Percentiles rank a stretch among this genome's conserved stretches.
These are phyloP conservation scores for Naematelia aurantialba DNA, from an alignment of 768 basidiomycete genomes.

Conservation along the genomic window DNA sequence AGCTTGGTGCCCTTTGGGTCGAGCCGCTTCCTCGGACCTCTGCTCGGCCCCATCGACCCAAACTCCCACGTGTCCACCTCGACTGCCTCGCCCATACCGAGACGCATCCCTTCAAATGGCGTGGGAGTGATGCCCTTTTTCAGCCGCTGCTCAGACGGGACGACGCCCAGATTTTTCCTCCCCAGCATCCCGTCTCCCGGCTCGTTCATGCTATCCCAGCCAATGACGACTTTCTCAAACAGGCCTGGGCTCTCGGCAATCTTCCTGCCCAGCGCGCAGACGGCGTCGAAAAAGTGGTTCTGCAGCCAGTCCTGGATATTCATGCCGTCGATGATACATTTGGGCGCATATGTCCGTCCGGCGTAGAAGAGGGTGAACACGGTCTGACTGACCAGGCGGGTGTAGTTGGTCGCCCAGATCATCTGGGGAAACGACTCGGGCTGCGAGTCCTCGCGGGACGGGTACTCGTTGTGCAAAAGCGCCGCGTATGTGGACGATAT, in stretches of 20 bases:
- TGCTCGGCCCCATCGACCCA: slow-evolving; percentile 69
- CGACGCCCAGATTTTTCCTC: slow-evolving; percentile 63
- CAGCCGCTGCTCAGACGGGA: slow-evolving; percentile 66
- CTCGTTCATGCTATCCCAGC: slow-evolving; percentile 96
- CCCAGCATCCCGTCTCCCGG: slow-evolving; percentile 78
- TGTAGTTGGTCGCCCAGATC: slow-evolving; percentile 97
- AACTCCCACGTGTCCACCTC: slow-evolving; percentile 77
- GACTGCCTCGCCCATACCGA: slow-evolving; percentile 82
- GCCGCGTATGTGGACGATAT: slow-evolving; percentile 82
- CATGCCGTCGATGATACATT: slow-evolving; percentile 78
- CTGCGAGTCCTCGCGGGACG: slow-evolving; percentile 59
- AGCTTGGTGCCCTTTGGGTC: slow-evolving; percentile 64
- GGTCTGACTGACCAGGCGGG: slow-evolving; percentile 80
- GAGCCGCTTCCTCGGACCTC: slow-evolving; percentile 68
- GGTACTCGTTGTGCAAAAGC: slow-evolving; percentile 85
- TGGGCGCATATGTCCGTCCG: slow-evolving; percentile 81
- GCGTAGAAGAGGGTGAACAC: slow-evolving; percentile 94
- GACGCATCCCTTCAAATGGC: slow-evolving; percentile 71
- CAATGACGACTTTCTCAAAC: slow-evolving; percentile 80
- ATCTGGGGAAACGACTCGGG: slow-evolving; percentile 80
- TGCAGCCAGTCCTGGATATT: slow-evolving; percentile 94
- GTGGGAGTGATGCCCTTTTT: slow-evolving; percentile 85
- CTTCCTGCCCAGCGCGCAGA: slow-evolving; percentile 67
- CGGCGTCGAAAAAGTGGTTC: slow-evolving; percentile 72
- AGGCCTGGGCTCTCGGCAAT: slow-evolving; percentile 68